phyloP scores from a whole-genome alignment of 495 filamentous ascomycete species.

The Trypethelium eluteriae region DNA sequence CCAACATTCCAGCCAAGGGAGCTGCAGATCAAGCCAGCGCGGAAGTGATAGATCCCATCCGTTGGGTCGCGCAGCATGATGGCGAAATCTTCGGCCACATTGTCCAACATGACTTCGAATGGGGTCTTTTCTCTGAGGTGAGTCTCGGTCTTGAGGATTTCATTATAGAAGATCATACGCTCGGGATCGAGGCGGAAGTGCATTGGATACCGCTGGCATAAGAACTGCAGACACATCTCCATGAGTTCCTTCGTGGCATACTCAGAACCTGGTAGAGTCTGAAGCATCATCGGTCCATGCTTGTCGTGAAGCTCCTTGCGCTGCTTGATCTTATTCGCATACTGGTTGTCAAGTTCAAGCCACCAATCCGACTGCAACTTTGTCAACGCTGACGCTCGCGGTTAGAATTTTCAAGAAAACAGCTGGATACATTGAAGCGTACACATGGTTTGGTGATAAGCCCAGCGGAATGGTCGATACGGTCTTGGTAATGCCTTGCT shows the following conservation, averaged over 20 bases:
- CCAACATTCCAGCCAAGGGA: slow-evolving; percentile 73
- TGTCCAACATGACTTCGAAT: slow-evolving; percentile 65
- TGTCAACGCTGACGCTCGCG: slow-evolving; percentile 51
- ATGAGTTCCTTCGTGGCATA: slow-evolving; percentile 81
- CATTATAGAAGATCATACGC: slow-evolving; percentile 59
- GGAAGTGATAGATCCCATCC: slow-evolving; percentile 67
- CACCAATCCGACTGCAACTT: slow-evolving; percentile 84
- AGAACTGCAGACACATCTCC: slow-evolving; percentile 79
- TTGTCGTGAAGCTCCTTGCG: slow-evolving; percentile 60
- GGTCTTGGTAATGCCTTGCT: slow-evolving; percentile 35
- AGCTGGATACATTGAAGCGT: slow-evolving; percentile 31
- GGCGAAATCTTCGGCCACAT: slow-evolving; percentile 84
- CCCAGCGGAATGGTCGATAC: slow-evolving; percentile 73
- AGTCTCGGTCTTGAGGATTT: slow-evolving; percentile 58
- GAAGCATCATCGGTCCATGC: slow-evolving; percentile 57
- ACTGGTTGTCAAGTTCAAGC: slow-evolving; percentile 80
- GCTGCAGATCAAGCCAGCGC: slow-evolving; percentile 73
- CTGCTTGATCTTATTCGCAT: slow-evolving; percentile 60
- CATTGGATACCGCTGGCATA: slow-evolving; percentile 70
- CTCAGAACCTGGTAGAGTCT: slow-evolving; percentile 68
- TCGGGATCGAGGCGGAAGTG: slow-evolving; percentile 60
- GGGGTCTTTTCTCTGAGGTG: slow-evolving; percentile 58
- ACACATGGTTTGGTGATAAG: slow-evolving; percentile 94
- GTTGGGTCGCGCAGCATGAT: slow-evolving; percentile 66
- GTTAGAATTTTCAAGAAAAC: slow-evolving; percentile 20